A percentile compares a stretch with the other conserved stretches of the same genome.
phyloP scores from a whole-genome alignment of 148 eudicot species.

The Spergularia bocconei region DNA sequence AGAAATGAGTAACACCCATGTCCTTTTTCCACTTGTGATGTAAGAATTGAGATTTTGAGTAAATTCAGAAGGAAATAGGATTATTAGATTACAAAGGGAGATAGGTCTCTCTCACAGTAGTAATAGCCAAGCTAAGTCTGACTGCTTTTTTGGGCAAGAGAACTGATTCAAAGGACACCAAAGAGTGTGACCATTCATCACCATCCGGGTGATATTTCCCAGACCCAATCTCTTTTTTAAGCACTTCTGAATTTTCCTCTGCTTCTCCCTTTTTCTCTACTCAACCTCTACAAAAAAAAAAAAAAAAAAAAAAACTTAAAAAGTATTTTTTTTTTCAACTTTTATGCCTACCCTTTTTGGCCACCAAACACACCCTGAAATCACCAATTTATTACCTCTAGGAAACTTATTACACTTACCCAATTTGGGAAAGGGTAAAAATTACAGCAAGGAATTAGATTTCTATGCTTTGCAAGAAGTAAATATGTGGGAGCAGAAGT shows the following conservation, averaged over 20 bases:
- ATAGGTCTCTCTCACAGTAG: slow-evolving; percentile 35
- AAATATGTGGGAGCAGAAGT: too few relatives aligned
- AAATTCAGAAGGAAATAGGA: too few relatives aligned
- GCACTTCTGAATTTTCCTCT: slow-evolving; percentile 18
- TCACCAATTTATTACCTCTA: neutral
- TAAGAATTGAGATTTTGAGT: too few relatives aligned
- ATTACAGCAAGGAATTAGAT: neutral
- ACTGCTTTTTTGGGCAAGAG: slow-evolving; percentile 31
- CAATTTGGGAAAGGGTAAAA: slow-evolving; percentile 5
- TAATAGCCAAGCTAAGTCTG: slow-evolving; percentile 21
- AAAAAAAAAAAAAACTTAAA: too few relatives aligned
- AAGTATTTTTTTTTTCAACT: neutral
- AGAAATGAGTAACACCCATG: too few relatives aligned
- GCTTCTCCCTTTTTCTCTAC: slow-evolving; percentile 6
- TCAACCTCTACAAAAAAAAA: neutral
- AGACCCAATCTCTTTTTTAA: slow-evolving; percentile 22
- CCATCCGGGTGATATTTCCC: slow-evolving; percentile 34
- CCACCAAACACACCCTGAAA: neutral
- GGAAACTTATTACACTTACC: neutral
- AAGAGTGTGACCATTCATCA: slow-evolving; percentile 39
- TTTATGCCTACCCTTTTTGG: neutral
- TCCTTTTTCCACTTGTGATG: too few relatives aligned
- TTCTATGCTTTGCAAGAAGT: too few relatives aligned
- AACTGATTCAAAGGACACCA: slow-evolving; percentile 43
- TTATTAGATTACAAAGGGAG: slow-evolving; percentile 15